A percentile compares a stretch with the other conserved stretches of the same genome.
Conservation (phyloP, 176 grass and related monocot species). For the Lolium perenne region DNA sequence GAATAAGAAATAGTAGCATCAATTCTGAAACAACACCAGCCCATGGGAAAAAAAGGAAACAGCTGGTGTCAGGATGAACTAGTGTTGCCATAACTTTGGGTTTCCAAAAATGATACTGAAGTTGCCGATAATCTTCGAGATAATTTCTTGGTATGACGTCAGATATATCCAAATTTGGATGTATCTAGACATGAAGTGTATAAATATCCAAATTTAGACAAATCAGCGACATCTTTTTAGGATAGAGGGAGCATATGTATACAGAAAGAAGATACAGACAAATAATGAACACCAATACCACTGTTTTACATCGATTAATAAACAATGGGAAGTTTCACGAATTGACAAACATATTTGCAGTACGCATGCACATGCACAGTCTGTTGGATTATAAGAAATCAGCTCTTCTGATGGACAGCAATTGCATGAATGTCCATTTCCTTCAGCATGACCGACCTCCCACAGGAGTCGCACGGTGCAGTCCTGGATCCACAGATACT, state of each 20-base stretch:
- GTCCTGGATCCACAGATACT: conserved; percentile 95
- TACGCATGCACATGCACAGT: background rate
- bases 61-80: too few relatives aligned
- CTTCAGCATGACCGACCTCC: conserved; percentile 91
- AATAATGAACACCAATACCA: background rate
- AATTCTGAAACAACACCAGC: too few relatives aligned
- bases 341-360: background rate
- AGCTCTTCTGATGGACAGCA: conserved; percentile 94
- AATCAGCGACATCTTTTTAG: too few relatives aligned
- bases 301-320: conserved; percentile 12
- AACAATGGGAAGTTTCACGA: conserved; percentile 7
- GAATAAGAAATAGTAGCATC: too few relatives aligned
- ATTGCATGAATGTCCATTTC: conserved; percentile 94
- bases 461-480: conserved; percentile 89
- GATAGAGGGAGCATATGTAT: background rate
- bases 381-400: conserved; percentile 26
- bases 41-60: too few relatives aligned
- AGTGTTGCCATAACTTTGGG: too few relatives aligned
- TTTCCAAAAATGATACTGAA: too few relatives aligned
- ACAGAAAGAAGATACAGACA: conserved; percentile 31
- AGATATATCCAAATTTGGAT: too few relatives aligned
- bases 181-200: too few relatives aligned
- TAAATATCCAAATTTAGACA: too few relatives aligned
- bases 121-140: too few relatives aligned
- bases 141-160: too few relatives aligned